These are phyloP conservation scores for Cladosporium austrohemisphaericum DNA, from an alignment of 2,329 filamentous ascomycete species.

Conservation along the genomic window DNA sequence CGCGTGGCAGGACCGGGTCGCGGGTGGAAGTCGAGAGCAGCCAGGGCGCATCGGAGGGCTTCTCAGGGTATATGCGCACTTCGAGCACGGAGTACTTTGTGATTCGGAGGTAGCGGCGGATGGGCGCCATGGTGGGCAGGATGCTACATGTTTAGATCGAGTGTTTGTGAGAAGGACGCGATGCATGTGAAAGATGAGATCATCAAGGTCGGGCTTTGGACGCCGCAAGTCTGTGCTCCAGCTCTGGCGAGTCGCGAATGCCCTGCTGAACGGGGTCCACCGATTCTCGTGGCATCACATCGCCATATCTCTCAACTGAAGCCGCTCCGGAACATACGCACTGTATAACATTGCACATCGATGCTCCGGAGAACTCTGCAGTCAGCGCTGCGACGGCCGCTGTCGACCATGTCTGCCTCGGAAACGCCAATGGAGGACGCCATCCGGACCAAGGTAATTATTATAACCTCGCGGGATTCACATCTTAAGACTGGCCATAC, in stretches of 20 bases:
- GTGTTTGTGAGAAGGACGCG: background rate
- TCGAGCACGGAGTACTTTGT: constrained; percentile 94
- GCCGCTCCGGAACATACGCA: too few species aligned
- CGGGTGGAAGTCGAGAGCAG: constrained; percentile 75
- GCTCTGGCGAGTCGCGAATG: background rate
- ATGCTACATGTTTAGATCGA: constrained; percentile 4
- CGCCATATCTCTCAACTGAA: too few species aligned
- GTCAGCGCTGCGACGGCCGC: constrained; percentile 19
- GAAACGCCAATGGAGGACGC: constrained; percentile 78
- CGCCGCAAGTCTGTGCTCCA: constrained; percentile 2
- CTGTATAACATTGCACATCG: too few species aligned
- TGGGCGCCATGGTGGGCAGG: constrained; percentile 67
- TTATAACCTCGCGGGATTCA: background rate
- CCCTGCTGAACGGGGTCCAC: background rate
- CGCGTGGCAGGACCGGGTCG: constrained; percentile 70
- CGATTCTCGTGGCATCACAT: too few species aligned
- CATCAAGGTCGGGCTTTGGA: background rate
- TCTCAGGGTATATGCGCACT: constrained; percentile 92
- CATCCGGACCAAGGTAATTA: constrained; percentile 70
- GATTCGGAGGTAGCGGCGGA: constrained; percentile 85
- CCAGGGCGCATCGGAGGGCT: constrained; percentile 79
- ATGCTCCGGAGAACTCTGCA: constrained; percentile 13
- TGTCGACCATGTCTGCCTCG: constrained; percentile 48
- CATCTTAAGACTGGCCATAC: too few species aligned
- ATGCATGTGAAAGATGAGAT: constrained; percentile 5